A percentile compares a stretch with the other conserved stretches of the same genome.
These are phyloP conservation scores for Fusarium virguliforme DNA, from an alignment of 2,329 filamentous ascomycete species.

Conservation along the genomic window DNA sequence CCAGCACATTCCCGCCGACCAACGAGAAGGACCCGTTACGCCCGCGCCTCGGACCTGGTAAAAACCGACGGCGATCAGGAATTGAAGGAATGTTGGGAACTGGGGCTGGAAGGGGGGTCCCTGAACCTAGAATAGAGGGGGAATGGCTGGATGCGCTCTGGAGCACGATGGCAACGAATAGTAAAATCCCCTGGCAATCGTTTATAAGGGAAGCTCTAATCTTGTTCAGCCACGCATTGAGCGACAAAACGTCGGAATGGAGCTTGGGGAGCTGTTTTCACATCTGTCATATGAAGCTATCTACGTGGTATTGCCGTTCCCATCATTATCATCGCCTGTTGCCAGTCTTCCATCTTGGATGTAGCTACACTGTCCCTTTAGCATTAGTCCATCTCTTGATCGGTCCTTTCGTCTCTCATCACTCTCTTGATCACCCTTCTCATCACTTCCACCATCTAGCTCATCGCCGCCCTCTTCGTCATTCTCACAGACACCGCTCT, in stretches of 20 bases:
- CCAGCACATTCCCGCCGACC: neutral
- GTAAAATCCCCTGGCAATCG: neutral
- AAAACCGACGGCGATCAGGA: neutral
- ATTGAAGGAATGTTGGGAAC: neutral
- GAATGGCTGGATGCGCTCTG: neutral
- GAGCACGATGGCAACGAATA: neutral
- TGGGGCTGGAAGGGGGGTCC: neutral
- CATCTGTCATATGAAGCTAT: neutral
- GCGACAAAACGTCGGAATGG: neutral
- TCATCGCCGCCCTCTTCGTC: neutral
- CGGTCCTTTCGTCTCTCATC: neutral
- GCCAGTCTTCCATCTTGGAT: neutral
- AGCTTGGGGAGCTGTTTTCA: neutral
- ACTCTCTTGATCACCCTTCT: neutral
- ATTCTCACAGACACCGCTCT: too few species aligned
- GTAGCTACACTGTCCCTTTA: too few species aligned
- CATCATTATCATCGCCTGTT: neutral
- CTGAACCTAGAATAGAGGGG: neutral
- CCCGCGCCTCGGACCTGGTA: slow-evolving; percentile 6
- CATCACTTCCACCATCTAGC: neutral
- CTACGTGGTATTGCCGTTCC: neutral
- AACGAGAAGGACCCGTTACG: neutral
- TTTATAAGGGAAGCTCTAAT: neutral
- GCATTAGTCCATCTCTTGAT: neutral
- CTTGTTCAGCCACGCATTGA: neutral